A percentile compares a stretch with the other conserved stretches of the same genome.
Conservation (phyloP, 2,329 filamentous ascomycete species). For the Pezizomycotina sp. region DNA sequence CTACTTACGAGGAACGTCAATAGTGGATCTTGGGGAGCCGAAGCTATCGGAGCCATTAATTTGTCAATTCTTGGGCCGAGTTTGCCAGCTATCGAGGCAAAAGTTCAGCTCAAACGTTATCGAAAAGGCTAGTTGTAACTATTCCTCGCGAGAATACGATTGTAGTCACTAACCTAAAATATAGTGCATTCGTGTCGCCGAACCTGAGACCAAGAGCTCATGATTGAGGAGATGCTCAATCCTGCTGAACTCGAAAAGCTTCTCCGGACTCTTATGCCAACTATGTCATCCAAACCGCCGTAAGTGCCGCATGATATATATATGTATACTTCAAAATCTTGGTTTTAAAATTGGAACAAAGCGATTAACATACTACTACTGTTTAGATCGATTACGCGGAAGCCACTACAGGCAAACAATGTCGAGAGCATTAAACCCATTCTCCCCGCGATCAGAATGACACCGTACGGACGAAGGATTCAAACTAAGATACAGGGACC, state of each 20-base stretch:
- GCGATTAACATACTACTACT: conserved; percentile 1
- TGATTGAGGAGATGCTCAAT: conserved; percentile 66
- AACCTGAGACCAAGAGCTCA: conserved; percentile 56
- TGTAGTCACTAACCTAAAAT: conserved; percentile 5
- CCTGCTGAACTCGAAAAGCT: conserved; percentile 70
- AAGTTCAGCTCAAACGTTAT: conserved; percentile 99
- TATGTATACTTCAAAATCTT: conserved; percentile 5
- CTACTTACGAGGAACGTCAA: conserved; percentile 10
- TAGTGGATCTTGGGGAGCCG: conserved; percentile 68
- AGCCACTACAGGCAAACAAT: conserved; percentile 48
- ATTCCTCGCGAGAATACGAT: not conserved
- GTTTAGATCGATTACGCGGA: conserved; percentile 57
- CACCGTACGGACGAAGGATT: conserved; percentile 86
- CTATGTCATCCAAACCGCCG: conserved; percentile 90
- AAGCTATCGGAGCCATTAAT: conserved; percentile 81
- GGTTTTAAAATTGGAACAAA: conserved; percentile 9
- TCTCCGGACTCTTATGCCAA: conserved; percentile 89
- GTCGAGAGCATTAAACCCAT: conserved; percentile 76
- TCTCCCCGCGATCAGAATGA: conserved; percentile 68
- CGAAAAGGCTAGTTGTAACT: conserved; percentile 48
- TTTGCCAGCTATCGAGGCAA: conserved; percentile 64
- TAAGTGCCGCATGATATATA: too few relatives aligned
- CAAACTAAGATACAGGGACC: conserved; percentile 59
- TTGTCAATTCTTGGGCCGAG: conserved; percentile 57
- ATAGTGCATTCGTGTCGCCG: conserved; percentile 64